These are phyloP conservation scores for Lipomyces starkeyi DNA, from an alignment of 805 yeast genomes.

Conservation along the genomic window DNA sequence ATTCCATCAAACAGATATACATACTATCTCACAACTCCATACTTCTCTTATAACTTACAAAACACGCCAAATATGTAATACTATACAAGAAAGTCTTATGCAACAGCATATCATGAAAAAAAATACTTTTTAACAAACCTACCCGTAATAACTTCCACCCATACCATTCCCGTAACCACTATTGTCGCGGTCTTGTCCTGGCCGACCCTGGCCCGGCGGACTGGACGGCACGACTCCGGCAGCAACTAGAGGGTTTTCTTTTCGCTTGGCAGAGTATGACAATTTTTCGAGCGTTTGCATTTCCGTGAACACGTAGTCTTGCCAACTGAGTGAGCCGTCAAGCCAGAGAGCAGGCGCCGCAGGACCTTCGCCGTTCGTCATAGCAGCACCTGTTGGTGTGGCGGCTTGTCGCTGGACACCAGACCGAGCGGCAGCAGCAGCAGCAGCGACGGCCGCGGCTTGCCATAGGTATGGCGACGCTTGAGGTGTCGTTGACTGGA, in stretches of 20 bases:
- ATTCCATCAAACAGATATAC: no score
- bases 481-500: neutral
- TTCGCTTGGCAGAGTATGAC: constrained; percentile 1
- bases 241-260: constrained; percentile 4
- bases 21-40: neutral
- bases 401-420: neutral
- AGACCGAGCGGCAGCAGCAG: neutral
- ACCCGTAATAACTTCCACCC: constrained; percentile 9
- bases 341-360: constrained; percentile 1
- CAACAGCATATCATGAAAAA: neutral
- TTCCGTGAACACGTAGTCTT: constrained; percentile 30
- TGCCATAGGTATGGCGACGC: constrained; percentile 2
- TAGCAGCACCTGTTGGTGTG: constrained; percentile 9
- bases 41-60: neutral
- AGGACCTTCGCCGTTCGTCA: neutral
- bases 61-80: neutral
- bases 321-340: constrained; percentile 28
- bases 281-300: constrained; percentile 24
- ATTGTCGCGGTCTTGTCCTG: neutral
- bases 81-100: neutral
- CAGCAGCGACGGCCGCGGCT: constrained; percentile 11
- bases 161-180: neutral
- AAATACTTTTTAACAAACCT: neutral
- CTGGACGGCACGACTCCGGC: constrained; percentile 5
- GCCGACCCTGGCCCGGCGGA: neutral